A percentile compares a stretch with the other conserved stretches of the same genome.
Evolutionary conservation across 2,329 filamentous ascomycete species (phyloP).

Genomic region (Elsinoe arachidis): DNA sequence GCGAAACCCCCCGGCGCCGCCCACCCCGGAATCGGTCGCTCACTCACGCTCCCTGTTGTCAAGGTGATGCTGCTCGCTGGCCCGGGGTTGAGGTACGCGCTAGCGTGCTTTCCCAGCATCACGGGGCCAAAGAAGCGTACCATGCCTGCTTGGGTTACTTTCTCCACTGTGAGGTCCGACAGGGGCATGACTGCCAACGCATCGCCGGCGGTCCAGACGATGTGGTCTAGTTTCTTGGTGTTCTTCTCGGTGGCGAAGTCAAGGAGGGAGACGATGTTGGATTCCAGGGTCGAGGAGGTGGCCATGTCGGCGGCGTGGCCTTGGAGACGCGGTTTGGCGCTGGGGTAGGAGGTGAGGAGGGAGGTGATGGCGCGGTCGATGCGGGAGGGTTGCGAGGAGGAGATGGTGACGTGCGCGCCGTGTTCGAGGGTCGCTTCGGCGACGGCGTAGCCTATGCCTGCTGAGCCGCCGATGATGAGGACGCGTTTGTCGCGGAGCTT

Average conservation of each 20-base stretch:
- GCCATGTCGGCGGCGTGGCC: slow-evolving; percentile 44
- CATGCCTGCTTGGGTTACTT: slow-evolving; percentile 36
- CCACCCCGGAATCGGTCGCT: slow-evolving; percentile 47
- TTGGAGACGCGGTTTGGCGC: slow-evolving; percentile 30
- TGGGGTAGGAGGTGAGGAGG: slow-evolving; percentile 38
- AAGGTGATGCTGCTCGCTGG: slow-evolving; percentile 45
- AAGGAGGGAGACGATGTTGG: slow-evolving; percentile 41
- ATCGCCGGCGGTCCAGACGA: slow-evolving; percentile 50
- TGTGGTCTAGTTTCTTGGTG: slow-evolving; percentile 42
- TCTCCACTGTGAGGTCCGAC: slow-evolving; percentile 33
- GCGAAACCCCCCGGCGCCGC: slow-evolving; percentile 40
- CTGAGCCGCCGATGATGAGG: slow-evolving; percentile 54
- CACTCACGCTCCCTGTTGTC: slow-evolving; percentile 46
- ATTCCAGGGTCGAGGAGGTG: slow-evolving; percentile 37
- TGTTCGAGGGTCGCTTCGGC: slow-evolving; percentile 50
- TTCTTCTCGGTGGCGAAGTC: slow-evolving; percentile 26
- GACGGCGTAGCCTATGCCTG: slow-evolving; percentile 54
- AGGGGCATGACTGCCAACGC: slow-evolving; percentile 34
- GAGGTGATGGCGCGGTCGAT: slow-evolving; percentile 39
- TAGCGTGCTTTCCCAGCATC: slow-evolving; percentile 44
- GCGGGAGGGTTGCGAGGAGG: slow-evolving; percentile 47
- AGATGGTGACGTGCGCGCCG: slow-evolving; percentile 50
- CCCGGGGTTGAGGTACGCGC: slow-evolving; percentile 36
- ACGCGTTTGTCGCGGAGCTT: slow-evolving; percentile 41
- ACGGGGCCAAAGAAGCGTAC: slow-evolving; percentile 46